Evolutionary conservation across 73 alveolate genomes (phyloP).

Genomic region (Paramecium sexaurelia): DNA sequence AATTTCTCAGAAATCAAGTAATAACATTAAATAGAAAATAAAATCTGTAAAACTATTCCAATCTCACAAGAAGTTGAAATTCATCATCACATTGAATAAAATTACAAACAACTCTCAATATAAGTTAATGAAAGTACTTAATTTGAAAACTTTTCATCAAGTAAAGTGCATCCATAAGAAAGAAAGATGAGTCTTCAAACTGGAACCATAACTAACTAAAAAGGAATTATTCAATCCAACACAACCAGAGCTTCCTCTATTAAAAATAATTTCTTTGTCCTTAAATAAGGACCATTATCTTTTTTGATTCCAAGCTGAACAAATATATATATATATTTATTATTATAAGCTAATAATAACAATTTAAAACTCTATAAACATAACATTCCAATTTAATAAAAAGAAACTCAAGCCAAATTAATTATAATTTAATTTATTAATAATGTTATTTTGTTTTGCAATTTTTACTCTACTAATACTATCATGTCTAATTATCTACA

Average conservation of each 20-base stretch:
- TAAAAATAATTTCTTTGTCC: conserved; percentile 23
- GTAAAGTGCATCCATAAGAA: background rate
- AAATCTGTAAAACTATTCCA: background rate
- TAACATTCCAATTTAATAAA: background rate
- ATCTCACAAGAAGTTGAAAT: background rate
- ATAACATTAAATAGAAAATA: background rate
- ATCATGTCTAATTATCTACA: background rate
- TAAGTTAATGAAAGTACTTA: background rate
- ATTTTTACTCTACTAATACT: background rate
- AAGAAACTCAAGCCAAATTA: background rate
- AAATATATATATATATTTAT: background rate
- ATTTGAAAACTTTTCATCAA: background rate
- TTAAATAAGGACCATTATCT: background rate
- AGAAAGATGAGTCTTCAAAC: background rate
- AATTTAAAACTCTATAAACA: background rate
- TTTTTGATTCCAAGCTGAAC: conserved; percentile 20
- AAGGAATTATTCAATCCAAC: background rate
- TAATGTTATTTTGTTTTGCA: background rate
- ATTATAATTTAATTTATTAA: background rate
- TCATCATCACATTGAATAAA: background rate
- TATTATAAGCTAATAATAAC: background rate
- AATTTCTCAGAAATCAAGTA: background rate
- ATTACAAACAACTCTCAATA: background rate
- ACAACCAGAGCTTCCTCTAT: background rate
- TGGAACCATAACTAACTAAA: background rate